A percentile compares a stretch with the other conserved stretches of the same genome.
Conservation (phyloP, 2,329 filamentous ascomycete species). For the Raffaelea ambrosiae region DNA sequence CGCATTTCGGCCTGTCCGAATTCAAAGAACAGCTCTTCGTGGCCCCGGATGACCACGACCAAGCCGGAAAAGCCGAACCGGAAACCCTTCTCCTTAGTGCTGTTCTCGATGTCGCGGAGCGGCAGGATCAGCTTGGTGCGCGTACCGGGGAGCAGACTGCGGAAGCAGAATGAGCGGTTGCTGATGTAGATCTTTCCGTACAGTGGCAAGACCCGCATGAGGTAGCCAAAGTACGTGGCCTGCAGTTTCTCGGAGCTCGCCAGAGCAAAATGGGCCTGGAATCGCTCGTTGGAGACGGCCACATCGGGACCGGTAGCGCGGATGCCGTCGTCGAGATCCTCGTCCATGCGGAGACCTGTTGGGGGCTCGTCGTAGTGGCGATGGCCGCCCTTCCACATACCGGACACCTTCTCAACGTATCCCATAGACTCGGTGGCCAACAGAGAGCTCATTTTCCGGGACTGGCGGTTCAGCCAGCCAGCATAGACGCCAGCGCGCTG, state of each 20-base stretch:
- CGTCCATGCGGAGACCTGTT: constrained; percentile 40
- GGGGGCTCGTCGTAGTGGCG: constrained; percentile 70
- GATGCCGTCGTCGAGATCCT: constrained; percentile 39
- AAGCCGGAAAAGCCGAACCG: constrained; percentile 84
- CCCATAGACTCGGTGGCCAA: constrained; percentile 89
- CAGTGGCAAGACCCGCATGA: constrained; percentile 81
- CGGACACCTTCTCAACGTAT: constrained; percentile 92
- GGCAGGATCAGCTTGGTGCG: constrained; percentile 89
- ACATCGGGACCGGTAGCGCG: constrained; percentile 31
- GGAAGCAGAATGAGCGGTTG: constrained; percentile 80
- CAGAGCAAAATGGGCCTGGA: constrained; percentile 85
- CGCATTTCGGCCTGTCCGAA: constrained; percentile 69
- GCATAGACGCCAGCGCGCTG: constrained; percentile 78
- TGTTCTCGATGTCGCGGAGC: constrained; percentile 84
- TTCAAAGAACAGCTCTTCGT: constrained; percentile 96
- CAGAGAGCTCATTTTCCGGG: constrained; percentile 72
- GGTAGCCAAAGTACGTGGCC: constrained; percentile 84
- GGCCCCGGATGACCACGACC: constrained; percentile 84
- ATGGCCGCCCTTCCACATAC: constrained; percentile 89
- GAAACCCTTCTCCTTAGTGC: constrained; percentile 91
- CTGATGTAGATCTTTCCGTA: constrained; percentile 97
- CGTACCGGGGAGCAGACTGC: constrained; percentile 80
- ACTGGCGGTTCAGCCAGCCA: constrained; percentile 69
- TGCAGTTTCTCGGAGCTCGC: constrained; percentile 73
- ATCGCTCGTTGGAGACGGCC: constrained; percentile 59